Base-by-base conservation (phyloP, 257 asterid genomes). In the Apocynum venetum region DNA sequence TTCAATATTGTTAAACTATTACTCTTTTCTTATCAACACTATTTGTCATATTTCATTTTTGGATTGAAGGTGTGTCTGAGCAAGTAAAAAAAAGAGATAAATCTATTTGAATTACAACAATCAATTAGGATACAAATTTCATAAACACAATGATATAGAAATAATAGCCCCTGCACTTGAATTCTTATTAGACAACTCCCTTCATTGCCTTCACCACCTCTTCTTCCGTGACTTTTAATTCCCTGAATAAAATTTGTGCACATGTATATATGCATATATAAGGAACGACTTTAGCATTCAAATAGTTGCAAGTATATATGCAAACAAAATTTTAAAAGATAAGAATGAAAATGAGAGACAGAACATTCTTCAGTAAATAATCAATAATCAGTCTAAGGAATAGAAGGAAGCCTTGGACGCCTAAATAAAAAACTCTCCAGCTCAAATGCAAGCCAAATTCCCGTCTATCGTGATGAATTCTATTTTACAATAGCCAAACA, bases 201-300 rank as follows among this genome's bases (percentile, higher is more conserved):
- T 88, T 93, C 53, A 89, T 81, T 49, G 89, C 94, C 53, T 73
- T 79, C 80, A 95, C 92, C 81, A 91, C 89, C 81, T 95, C 97
- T 70, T 87, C 90, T 80, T 88, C 96, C 7, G 87, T 84, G 73
- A 95, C 84, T 66, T 78, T 78, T 36, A 25, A 78, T 82, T 74
- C 93, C 97, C 98, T 94, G 75, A 80, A 82, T 71, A 19, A 80
- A 15, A 49, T 12, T 7, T 25, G 31, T 25, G 31, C 31, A 25
- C 31, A 25, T 25, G 20, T 19, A 52, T 14, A 15, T 55, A 6
- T 40, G 38, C 14, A 77, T 15, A 78, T 46, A 20, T 44, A 44
- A 51, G 56, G 20, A 76, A 20, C 15, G 41, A 44, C 19, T 19
- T 60, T 3, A 69, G 11, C 15, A 67, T 52, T 4, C 44, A 31